phyloP scores from a whole-genome alignment of 2,329 filamentous ascomycete genomes.

The Fusarium lateritium region DNA sequence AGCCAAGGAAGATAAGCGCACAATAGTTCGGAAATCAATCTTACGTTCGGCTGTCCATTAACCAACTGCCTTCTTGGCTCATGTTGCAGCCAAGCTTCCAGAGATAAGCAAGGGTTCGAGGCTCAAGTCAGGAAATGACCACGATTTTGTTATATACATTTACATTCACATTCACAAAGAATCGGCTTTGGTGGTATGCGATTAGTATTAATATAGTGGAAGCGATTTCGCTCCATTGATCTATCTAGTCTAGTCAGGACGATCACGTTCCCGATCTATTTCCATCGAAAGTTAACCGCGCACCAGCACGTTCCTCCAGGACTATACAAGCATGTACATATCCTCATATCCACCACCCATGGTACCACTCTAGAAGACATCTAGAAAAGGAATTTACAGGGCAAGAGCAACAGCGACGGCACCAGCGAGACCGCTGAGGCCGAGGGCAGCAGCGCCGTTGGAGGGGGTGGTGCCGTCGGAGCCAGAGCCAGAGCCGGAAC shows the following conservation, averaged over 20 bases:
- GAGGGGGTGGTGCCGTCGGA: slow-evolving; percentile 19
- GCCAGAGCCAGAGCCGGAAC: slow-evolving; percentile 21
- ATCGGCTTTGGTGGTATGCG: slow-evolving; percentile 32
- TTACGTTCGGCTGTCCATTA: neutral
- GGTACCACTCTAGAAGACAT: neutral
- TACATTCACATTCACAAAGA: slow-evolving; percentile 5
- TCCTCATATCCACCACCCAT: slow-evolving; percentile 30
- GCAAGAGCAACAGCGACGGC: slow-evolving; percentile 44
- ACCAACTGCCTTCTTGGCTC: neutral
- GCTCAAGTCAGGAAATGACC: neutral
- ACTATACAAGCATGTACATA: slow-evolving; percentile 12
- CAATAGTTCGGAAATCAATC: slow-evolving; percentile 4
- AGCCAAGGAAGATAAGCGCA: slow-evolving; percentile 9
- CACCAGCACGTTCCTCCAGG: slow-evolving; percentile 44
- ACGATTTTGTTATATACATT: too few species aligned
- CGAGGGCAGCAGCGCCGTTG: slow-evolving; percentile 41
- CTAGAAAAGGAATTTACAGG: slow-evolving; percentile 38
- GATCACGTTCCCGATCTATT: slow-evolving; percentile 37
- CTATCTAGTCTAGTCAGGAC: slow-evolving; percentile 41
- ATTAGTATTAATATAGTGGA: slow-evolving; percentile 50
- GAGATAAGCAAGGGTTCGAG: slow-evolving; percentile 4
- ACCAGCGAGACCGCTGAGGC: slow-evolving; percentile 45
- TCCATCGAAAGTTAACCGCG: slow-evolving; percentile 44
- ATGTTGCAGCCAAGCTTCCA: neutral
- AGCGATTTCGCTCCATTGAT: slow-evolving; percentile 42